These are phyloP conservation scores for Didymella arachidicola DNA, from an alignment of 2,329 filamentous ascomycete genomes.

Conservation along the genomic window DNA sequence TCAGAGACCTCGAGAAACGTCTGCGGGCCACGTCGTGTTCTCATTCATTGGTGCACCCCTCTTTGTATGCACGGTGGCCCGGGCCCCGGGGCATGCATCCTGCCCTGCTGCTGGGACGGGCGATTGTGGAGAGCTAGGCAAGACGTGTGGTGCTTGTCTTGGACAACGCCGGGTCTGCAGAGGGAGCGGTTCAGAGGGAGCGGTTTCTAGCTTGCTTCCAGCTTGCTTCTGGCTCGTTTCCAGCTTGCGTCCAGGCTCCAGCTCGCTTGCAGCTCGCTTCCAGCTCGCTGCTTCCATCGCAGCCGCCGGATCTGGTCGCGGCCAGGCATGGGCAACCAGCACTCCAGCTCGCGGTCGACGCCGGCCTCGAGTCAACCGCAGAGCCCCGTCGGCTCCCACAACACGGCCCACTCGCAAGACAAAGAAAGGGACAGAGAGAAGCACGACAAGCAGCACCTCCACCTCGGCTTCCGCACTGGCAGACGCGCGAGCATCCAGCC, in stretches of 20 bases:
- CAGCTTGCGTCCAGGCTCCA: no score
- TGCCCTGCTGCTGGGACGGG: constrained; percentile 12
- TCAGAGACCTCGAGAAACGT: no score
- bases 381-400: constrained; percentile 29
- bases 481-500: constrained; percentile 54
- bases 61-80: no score
- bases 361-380: constrained; percentile 35
- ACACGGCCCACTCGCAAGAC: neutral
- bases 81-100: constrained; percentile 32
- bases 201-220: no score
- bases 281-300: no score
- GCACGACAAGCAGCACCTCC: constrained; percentile 21
- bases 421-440: neutral
- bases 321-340: constrained; percentile 47
- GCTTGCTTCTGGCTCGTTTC: no score
- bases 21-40: no score
- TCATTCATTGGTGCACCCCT: no score
- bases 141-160: constrained; percentile 12
- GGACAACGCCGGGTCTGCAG: neutral
- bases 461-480: constrained; percentile 37
- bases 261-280: no score
- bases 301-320: constrained; percentile 10
- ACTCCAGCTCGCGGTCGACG: constrained; percentile 35
- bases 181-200: no score
- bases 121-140: constrained; percentile 25